Conservation (phyloP, 2,329 filamentous ascomycete genomes). For the Furcasterigmium furcatum region DNA sequence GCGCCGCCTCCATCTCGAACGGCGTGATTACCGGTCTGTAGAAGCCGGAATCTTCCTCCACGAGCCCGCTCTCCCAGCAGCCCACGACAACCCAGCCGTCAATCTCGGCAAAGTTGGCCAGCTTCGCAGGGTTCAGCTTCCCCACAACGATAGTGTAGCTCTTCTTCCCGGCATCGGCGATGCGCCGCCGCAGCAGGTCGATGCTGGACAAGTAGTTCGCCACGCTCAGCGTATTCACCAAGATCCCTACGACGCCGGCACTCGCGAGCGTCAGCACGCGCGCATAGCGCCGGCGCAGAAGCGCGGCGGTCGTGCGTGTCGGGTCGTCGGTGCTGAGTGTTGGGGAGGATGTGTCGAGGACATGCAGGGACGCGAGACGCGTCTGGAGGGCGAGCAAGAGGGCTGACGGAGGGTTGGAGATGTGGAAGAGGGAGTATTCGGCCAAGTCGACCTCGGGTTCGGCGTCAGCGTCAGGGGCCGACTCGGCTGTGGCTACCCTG, state of each 20-base stretch:
- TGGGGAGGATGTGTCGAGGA: slow-evolving; percentile 52
- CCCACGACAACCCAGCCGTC: slow-evolving; percentile 97
- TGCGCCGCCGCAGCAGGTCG: slow-evolving; percentile 66
- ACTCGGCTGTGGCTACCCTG: slow-evolving; percentile 41
- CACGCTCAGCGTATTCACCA: slow-evolving; percentile 93
- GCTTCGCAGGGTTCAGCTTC: slow-evolving; percentile 91
- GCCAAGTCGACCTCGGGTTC: slow-evolving; percentile 42
- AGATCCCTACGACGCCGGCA: slow-evolving; percentile 82
- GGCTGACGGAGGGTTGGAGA: slow-evolving; percentile 75
- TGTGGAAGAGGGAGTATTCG: slow-evolving; percentile 77
- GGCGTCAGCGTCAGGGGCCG: slow-evolving; percentile 17
- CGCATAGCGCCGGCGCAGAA: slow-evolving; percentile 83
- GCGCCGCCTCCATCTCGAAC: slow-evolving; percentile 79
- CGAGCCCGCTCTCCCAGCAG: slow-evolving; percentile 93
- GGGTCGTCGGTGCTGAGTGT: slow-evolving; percentile 45
- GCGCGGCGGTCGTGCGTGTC: slow-evolving; percentile 41
- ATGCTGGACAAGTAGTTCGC: slow-evolving; percentile 85
- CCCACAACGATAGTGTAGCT: slow-evolving; percentile 95
- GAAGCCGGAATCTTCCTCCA: slow-evolving; percentile 80
- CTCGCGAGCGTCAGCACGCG: slow-evolving; percentile 78
- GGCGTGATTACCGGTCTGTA: slow-evolving; percentile 92
- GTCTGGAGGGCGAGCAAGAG: slow-evolving; percentile 85
- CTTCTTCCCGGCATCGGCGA: slow-evolving; percentile 83
- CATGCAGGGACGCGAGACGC: slow-evolving; percentile 73
- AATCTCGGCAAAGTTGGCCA: slow-evolving; percentile 94